phyloP scores from a whole-genome alignment of 768 basidiomycete species.

The Tulasnella sp. region DNA sequence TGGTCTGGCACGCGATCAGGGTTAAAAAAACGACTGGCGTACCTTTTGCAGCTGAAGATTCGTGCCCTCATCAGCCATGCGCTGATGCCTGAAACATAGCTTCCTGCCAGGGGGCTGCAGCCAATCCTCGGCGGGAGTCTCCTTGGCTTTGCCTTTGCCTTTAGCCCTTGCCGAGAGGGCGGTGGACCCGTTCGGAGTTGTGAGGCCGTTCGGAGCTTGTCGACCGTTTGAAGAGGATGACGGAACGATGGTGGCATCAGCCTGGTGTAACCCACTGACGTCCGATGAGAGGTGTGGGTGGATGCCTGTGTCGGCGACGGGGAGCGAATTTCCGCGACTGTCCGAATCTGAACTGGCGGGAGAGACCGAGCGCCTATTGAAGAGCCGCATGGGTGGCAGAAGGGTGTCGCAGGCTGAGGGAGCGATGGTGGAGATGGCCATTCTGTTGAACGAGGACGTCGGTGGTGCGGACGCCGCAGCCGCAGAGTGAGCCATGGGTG shows the following conservation, averaged over 20 bases:
- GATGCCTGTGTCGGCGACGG: constrained; percentile 2
- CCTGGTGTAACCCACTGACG: neutral
- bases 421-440: neutral
- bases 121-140: neutral
- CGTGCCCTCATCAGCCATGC: constrained; percentile 94
- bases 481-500: neutral
- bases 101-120: constrained; percentile 56
- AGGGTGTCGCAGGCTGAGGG: constrained; percentile 10
- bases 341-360: constrained; percentile 7
- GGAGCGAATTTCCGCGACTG: neutral
- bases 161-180: neutral
- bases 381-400: constrained; percentile 9
- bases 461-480: neutral
- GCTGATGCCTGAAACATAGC: constrained; percentile 87
- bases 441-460: neutral
- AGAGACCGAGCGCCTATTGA: neutral
- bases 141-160: constrained; percentile 6
- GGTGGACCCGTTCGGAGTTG: neutral
- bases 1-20: neutral
- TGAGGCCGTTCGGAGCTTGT: neutral
- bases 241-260: neutral
- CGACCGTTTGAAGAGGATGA: neutral
- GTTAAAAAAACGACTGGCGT: constrained; percentile 33
- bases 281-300: neutral
- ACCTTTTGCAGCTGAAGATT: constrained; percentile 90